Base-by-base conservation (phyloP, 2,329 filamentous ascomycete genomes). In the Ambrosiella beaveri region DNA sequence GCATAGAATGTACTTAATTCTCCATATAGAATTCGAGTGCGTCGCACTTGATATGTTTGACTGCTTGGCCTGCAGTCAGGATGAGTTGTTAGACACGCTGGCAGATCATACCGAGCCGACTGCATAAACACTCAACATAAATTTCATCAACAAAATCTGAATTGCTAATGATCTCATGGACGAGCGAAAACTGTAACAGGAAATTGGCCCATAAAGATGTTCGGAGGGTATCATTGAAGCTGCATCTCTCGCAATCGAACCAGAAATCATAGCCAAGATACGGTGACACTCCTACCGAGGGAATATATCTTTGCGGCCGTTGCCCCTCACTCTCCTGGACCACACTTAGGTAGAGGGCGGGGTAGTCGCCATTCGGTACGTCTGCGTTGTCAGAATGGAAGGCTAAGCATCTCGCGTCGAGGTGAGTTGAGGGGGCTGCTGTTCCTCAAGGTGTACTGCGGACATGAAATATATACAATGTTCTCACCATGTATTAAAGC, bases 311-410 rank as follows among this genome's bases (percentile, higher is more conserved):
- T 27, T 27, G 27, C 27, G 6, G 2, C 40, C 12, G 7, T 15
- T 9, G 17, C 19, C 19, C 54, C 19, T 56, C 54, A n/a, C 3
- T 36, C 40, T 36, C 47, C 19, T 51, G 13, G 47, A 36, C 8
- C 9, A 51, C 17, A 36, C 47, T 51, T 51, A 19, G 9, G 12
- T 36, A 9, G 27, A 51, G 19, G 37, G 56, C 56, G 56, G 56
- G 56, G 47, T 57, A 51, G n/a, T 51, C 45, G 37, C 37, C 36
- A 57, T 51, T 11, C 55, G 47, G 45, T 35, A 51, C 37, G 37
- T 52, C 56, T 57, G 56, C 45, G 47, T 57, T 57, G 56, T 57
- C 36, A 57, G 45, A 57, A 57, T 57, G 56, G 56, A 57, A 36
- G 56, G 56, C 56, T 51, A 37, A 52, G 56, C 37, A 11, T 15